phyloP scores from a whole-genome alignment of 2,329 filamentous ascomycete species.

The Pyrenochaeta sp. region DNA sequence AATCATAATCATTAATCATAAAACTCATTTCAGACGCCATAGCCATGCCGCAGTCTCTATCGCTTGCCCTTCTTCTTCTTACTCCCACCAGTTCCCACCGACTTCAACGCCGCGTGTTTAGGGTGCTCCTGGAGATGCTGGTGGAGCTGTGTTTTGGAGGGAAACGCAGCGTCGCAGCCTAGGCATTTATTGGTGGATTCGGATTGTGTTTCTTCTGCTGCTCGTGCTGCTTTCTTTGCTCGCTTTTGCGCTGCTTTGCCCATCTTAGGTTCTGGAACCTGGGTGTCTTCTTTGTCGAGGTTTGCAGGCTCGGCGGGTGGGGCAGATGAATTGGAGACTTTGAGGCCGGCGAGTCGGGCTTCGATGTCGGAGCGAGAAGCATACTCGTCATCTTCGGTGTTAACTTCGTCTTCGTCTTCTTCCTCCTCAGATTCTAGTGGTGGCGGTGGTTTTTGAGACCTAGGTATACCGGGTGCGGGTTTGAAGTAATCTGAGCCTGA shows the following conservation, averaged over 20 bases:
- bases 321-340: constrained; percentile 14
- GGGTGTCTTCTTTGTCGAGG: constrained; percentile 7
- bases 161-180: constrained; percentile 79
- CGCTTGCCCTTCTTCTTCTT: constrained; percentile 32
- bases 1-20: constrained; percentile 7
- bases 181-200: constrained; percentile 71
- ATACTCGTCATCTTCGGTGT: constrained; percentile 46
- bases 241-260: constrained; percentile 55
- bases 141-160: constrained; percentile 75
- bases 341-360: constrained; percentile 37
- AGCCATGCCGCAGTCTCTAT: too few species aligned
- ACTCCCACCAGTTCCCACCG: constrained; percentile 16
- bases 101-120: constrained; percentile 66
- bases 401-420: constrained; percentile 22
- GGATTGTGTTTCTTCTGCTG: constrained; percentile 34
- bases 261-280: constrained; percentile 6
- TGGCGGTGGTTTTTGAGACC: too few species aligned
- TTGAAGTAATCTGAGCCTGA: constrained; percentile 36
- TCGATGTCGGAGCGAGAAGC: constrained; percentile 47
- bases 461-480: not conserved
- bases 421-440: constrained; percentile 4
- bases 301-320: constrained; percentile 8
- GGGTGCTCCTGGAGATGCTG: constrained; percentile 69
- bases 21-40: not conserved
- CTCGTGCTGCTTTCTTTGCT: constrained; percentile 55